Evolutionary conservation across 2,329 filamentous ascomycete genomes (phyloP).

Genomic region (Epichloe typhina): DNA sequence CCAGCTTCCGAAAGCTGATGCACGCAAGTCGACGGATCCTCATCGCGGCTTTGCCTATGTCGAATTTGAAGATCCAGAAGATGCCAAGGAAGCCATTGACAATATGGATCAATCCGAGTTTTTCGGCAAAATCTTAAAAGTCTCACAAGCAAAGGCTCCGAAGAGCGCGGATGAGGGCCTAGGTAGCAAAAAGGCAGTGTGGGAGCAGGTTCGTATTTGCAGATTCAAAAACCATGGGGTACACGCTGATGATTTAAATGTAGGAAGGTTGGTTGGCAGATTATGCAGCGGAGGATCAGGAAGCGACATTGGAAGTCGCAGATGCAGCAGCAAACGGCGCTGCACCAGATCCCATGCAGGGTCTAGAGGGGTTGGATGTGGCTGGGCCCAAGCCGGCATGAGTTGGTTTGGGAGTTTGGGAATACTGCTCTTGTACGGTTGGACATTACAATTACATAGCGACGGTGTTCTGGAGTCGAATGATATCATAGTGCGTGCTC

Average conservation of each 20-base stretch:
- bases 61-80: conserved; percentile 74
- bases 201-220: conserved; percentile 71
- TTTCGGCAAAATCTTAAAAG: conserved; percentile 83
- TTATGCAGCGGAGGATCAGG: conserved; percentile 66
- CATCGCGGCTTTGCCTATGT: conserved; percentile 95
- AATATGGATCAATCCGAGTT: conserved; percentile 98
- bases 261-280: conserved; percentile 91
- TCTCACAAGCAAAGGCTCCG: conserved; percentile 80
- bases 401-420: conserved; percentile 13
- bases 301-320: conserved; percentile 29
- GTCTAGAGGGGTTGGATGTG: conserved; percentile 82
- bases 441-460: conserved; percentile 29
- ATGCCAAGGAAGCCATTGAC: conserved; percentile 91
- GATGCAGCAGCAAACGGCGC: conserved; percentile 28
- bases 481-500: conserved; percentile 8
- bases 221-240: not conserved
- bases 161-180: conserved; percentile 80
- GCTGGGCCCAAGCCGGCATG: conserved; percentile 75
- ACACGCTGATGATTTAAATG: not conserved
- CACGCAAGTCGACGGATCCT: conserved; percentile 60
- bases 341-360: conserved; percentile 84
- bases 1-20: conserved; percentile 76
- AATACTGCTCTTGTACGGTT: conserved; percentile 8
- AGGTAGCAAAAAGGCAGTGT: conserved; percentile 86
- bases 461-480: conserved; percentile 27